Conservation (phyloP, 78 protist genomes). For the Dictyostelium purpureum region DNA sequence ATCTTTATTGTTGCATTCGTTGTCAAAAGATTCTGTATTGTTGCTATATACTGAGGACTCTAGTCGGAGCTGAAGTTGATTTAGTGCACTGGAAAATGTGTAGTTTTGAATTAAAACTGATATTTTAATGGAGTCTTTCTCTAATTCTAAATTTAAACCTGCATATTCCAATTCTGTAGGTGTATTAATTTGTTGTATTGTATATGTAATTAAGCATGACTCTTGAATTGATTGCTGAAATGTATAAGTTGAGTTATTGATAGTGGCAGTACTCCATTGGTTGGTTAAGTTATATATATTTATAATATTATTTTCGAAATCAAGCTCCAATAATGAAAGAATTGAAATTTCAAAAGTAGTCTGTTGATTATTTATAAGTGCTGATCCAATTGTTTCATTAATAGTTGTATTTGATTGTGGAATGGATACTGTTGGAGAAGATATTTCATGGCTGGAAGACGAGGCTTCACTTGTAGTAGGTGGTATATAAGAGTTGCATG, state of each 20-base stretch:
- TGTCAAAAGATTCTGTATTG: neutral
- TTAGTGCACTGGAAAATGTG: neutral
- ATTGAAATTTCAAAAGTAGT: neutral
- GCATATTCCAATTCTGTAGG: neutral
- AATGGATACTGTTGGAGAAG: neutral
- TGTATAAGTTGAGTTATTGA: neutral
- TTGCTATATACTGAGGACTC: neutral
- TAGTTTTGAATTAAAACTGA: neutral
- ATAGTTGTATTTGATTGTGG: neutral
- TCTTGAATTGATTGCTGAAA: slow-evolving; percentile 1
- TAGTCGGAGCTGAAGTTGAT: neutral
- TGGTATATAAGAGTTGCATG: no score
- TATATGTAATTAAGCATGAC: neutral
- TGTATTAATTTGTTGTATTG: neutral
- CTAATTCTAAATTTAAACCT: neutral
- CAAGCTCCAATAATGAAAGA: neutral
- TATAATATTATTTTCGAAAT: no score
- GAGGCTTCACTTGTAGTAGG: no score
- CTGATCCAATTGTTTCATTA: neutral
- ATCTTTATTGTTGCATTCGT: neutral
- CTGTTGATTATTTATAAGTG: slow-evolving; percentile 5
- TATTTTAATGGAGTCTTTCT: neutral
- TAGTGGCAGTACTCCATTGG: no score
- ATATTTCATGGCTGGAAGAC: neutral
- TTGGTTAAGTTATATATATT: neutral